Evolutionary conservation across 106 monocot species (phyloP).

Genomic region (Cymbidium sinense): DNA sequence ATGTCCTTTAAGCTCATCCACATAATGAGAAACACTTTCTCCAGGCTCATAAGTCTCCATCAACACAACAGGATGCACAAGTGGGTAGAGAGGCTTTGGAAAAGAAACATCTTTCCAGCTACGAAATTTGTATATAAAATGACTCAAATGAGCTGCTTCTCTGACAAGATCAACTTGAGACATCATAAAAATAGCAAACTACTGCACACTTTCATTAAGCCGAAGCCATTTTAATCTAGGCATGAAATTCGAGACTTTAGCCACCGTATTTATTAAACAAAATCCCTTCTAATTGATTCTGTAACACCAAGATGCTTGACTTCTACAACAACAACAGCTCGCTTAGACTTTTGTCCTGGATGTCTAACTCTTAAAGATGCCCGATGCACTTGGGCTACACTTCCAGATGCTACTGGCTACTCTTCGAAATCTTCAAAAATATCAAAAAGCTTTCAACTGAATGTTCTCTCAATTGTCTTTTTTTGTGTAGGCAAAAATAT

Average conservation of each 20-base stretch:
- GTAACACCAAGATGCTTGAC: slow-evolving; percentile 85
- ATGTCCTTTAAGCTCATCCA: slow-evolving; percentile 60
- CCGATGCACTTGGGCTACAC: too few species aligned
- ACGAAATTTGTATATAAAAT: slow-evolving; percentile 82
- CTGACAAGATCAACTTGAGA: slow-evolving; percentile 89
- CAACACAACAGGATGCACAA: too few species aligned
- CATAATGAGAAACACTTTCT: slow-evolving; percentile 67
- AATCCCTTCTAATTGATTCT: slow-evolving; percentile 72
- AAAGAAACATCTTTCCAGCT: slow-evolving; percentile 81
- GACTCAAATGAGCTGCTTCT: slow-evolving; percentile 80
- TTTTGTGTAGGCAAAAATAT: too few species aligned
- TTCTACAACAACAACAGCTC: slow-evolving; percentile 84
- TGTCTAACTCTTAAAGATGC: too few species aligned
- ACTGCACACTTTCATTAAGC: too few species aligned
- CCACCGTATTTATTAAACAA: slow-evolving; percentile 67
- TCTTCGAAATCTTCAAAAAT: too few species aligned
- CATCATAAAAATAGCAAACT: too few species aligned
- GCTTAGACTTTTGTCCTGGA: too few species aligned
- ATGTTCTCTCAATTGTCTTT: too few species aligned
- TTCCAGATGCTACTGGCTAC: too few species aligned
- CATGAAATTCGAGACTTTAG: slow-evolving; percentile 53
- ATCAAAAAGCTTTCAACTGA: too few species aligned
- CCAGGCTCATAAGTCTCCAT: slow-evolving; percentile 86
- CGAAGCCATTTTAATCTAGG: slow-evolving; percentile 69
- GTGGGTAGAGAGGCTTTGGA: too few species aligned